phyloP scores from a whole-genome alignment of 768 basidiomycete genomes.

The Rossbeevera mucosa region DNA sequence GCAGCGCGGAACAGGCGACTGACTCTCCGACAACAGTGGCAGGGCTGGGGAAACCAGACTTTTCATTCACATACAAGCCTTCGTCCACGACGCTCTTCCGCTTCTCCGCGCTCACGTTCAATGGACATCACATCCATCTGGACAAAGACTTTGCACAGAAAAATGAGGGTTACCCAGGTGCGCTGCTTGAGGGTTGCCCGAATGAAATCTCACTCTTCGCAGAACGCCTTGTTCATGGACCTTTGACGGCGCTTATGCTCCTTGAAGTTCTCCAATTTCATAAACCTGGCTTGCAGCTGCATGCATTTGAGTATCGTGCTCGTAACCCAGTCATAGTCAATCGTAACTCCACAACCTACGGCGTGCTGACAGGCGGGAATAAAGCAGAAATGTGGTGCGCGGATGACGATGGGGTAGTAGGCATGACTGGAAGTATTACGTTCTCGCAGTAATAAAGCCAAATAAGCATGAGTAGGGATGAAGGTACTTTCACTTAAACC shows the following conservation, averaged over 20 bases:
- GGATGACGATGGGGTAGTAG: constrained; percentile 53
- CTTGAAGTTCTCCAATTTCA: constrained; percentile 56
- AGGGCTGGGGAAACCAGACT: constrained; percentile 48
- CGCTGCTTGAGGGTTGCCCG: neutral
- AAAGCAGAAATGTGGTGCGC: constrained; percentile 52
- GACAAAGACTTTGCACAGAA: constrained; percentile 67
- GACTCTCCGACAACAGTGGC: constrained; percentile 36
- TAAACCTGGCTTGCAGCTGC: constrained; percentile 44
- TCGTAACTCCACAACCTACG: constrained; percentile 43
- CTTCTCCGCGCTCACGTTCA: constrained; percentile 83
- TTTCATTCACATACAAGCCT: constrained; percentile 64
- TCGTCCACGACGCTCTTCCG: constrained; percentile 73
- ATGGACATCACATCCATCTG: constrained; percentile 80
- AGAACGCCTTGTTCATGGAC: constrained; percentile 86
- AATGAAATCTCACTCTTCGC: constrained; percentile 1
- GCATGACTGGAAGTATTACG: constrained; percentile 60
- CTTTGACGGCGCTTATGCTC: constrained; percentile 75
- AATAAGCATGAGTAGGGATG: neutral
- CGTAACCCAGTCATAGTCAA: constrained; percentile 60
- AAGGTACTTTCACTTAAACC: neutral
- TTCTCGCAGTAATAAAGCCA: constrained; percentile 14
- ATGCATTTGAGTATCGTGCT: constrained; percentile 64
- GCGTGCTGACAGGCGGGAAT: constrained; percentile 37
- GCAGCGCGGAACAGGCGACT: neutral
- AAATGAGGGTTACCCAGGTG: constrained; percentile 71